A percentile compares a stretch with the other conserved stretches of the same genome.
phyloP scores from a whole-genome alignment of 371 early-diverging fungal genomes.

The Mortierella sp. region DNA sequence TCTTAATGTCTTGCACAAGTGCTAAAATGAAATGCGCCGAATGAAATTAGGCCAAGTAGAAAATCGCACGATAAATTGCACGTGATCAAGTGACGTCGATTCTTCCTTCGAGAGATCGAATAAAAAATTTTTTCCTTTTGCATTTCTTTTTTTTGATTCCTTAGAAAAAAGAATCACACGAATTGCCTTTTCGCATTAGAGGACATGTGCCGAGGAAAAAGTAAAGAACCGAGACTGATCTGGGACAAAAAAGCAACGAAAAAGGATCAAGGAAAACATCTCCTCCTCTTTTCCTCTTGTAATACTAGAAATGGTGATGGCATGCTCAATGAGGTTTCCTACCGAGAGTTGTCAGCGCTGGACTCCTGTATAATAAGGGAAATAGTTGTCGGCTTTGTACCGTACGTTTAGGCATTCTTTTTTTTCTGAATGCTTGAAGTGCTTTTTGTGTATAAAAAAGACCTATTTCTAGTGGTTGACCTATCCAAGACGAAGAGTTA shows the following conservation, averaged over 20 bases:
- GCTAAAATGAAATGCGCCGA: background rate
- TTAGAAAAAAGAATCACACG: conserved; percentile 52
- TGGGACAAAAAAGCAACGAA: conserved; percentile 32
- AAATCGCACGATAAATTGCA: background rate
- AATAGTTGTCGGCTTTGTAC: conserved; percentile 21
- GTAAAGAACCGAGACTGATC: conserved; percentile 43
- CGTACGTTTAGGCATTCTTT: conserved; percentile 5
- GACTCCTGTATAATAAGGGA: conserved; percentile 26
- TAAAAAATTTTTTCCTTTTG: conserved; percentile 3
- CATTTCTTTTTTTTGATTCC: conserved; percentile 8
- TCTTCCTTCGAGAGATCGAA: background rate
- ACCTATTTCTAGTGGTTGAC: conserved; percentile 37
- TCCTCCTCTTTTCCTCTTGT: conserved; percentile 18
- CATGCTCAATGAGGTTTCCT: conserved; percentile 41
- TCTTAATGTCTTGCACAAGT: background rate
- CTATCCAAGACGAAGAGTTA: conserved; percentile 40
- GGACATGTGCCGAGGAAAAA: conserved; percentile 52
- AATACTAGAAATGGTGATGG: conserved; percentile 39
- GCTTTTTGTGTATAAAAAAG: conserved; percentile 32
- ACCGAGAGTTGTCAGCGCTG: conserved; percentile 52
- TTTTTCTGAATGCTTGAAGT: conserved; percentile 35
- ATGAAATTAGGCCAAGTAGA: background rate
- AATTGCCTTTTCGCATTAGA: conserved; percentile 54
- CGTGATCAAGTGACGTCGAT: conserved; percentile 21
- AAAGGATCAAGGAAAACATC: background rate